Base-by-base conservation (phyloP, 371 early-diverging fungal genomes). In the Capillidium heterosporum region DNA sequence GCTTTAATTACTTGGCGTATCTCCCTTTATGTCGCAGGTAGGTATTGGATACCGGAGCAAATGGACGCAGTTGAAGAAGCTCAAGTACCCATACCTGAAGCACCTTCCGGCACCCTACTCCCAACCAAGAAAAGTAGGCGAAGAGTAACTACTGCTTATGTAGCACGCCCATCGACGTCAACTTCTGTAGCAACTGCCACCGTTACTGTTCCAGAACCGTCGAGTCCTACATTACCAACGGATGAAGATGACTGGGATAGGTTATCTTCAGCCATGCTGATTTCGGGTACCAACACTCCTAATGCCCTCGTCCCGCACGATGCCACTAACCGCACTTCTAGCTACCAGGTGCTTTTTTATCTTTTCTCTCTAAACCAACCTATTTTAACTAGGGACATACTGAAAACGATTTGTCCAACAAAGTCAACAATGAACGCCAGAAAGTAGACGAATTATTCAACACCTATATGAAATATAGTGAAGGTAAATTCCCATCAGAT, bases 181-280 rank as follows among this genome's bases (percentile, higher is more conserved):
- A 21, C 21, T 21, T 11, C 10, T 13, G 10, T 48, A 0, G 19
- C 15, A 23, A 13, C 48, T 23, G 24, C 21, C 19, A 11, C 21
- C 13, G 13, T 41, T n/a, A 41, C 13, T n/a, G 13, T n/a, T n/a
- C n/a, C n/a, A n/a, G 41, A 48, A 10, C 48, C 10, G 19, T 23
- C 19, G 21, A 26, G 31, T 32, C 31, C 24, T 26, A 17, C 8
- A 32, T 8, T 11, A 50, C 24, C 51, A 50, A 50, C 51, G 7
- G 51, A 50, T 17, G 51, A 50, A 50, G 51, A 50, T 27, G 51
- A 50, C 17, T 50, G 51, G 51, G 51, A 50, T 10, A 21, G 51
- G 21, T 29, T 50, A 15, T 50, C 51, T 24, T n/a, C n/a, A n/a
- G n/a, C n/a, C n/a, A n/a, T n/a, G n/a, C n/a, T n/a, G n/a, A n/a